Base-by-base conservation (phyloP, 768 basidiomycete species). In the Amylocystis lapponica region DNA sequence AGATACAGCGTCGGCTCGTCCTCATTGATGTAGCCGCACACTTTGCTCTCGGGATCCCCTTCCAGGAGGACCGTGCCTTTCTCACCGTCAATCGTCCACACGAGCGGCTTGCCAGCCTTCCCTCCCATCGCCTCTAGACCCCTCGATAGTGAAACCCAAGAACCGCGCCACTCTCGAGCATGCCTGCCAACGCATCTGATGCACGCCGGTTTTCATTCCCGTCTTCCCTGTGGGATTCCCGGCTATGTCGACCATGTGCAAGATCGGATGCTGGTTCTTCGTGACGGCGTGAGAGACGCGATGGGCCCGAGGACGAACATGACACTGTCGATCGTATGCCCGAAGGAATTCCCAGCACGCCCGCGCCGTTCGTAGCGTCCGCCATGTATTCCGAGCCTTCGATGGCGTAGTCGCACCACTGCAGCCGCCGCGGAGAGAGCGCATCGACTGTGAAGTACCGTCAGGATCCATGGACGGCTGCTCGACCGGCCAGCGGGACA, bases 31-130 rank as follows among this genome's bases (percentile, higher is more conserved):
- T 23, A 36, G 33, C 56, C 31, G 34, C 17, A 36, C 7, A 17
- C 27, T 19, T 27, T 27, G 30, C 57, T 53, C 1, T 47, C 20
- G 6, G 4, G 26, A 14, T 57, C 49, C 31, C 45, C 44, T 36
- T 64, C 58, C 2, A 66, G 7, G 13, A 51, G 39, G 30, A 64
- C 61, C 10, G 51, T 52, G 1, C 63, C 64, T 2, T 61, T 57
- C 29, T 64, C 64, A 6, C 66, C 66, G 21, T 66, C 60, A 17
- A 67, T 66, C 41, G 53, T 50, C 64, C 65, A 67, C 4, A 56
- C 19, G 17, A 67, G 49, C 22, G 42, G 42, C 17, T 17, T n/a
- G 3, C 55, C 50, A 13, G 46, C 51, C 27, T 61, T 46, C 2
- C 59, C 63, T 3, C 46, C 46, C 8, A 54, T 49, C 2, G 45